Evolutionary conservation across 345 rosid species (phyloP).

Genomic region (Bruguiera gymnorhiza): DNA sequence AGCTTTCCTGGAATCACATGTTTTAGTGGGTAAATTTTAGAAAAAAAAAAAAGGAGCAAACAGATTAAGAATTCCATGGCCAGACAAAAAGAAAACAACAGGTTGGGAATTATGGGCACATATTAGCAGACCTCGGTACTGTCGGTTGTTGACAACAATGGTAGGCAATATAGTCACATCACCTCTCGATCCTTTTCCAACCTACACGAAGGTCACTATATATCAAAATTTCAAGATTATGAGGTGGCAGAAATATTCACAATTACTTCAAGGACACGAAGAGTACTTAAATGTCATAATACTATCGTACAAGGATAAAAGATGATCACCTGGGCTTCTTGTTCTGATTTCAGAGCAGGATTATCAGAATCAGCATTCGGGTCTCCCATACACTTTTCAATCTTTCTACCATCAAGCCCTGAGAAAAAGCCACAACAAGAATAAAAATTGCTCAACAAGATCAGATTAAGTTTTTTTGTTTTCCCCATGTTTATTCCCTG

Average conservation of each 20-base stretch:
- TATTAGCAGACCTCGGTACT: conserved; percentile 71
- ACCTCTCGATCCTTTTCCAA: conserved; percentile 97
- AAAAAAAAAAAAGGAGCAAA: background rate
- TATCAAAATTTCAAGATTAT: conserved; percentile 6
- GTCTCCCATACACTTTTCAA: conserved; percentile 95
- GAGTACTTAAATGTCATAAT: background rate
- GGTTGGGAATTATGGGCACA: conserved; percentile 12
- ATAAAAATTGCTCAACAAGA: conserved; percentile 9
- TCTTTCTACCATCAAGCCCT: conserved; percentile 73
- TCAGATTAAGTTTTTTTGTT: background rate
- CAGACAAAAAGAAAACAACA: background rate
- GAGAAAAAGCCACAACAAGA: conserved; percentile 15
- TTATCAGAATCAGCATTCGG: conserved; percentile 73
- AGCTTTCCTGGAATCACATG: conserved; percentile 65
- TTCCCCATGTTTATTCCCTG: background rate
- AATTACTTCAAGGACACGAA: background rate
- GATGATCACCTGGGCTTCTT: conserved; percentile 75
- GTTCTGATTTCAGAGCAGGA: conserved; percentile 83
- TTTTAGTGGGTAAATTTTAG: background rate
- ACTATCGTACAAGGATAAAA: background rate
- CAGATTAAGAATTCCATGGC: background rate
- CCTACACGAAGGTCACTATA: conserved; percentile 40
- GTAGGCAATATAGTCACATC: conserved; percentile 99
- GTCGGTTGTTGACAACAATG: conserved; percentile 89
- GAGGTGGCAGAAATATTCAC: too few species aligned